Conservation (phyloP, 225 moss, liverwort and hornwort species). For the Lunularia cruciata region DNA sequence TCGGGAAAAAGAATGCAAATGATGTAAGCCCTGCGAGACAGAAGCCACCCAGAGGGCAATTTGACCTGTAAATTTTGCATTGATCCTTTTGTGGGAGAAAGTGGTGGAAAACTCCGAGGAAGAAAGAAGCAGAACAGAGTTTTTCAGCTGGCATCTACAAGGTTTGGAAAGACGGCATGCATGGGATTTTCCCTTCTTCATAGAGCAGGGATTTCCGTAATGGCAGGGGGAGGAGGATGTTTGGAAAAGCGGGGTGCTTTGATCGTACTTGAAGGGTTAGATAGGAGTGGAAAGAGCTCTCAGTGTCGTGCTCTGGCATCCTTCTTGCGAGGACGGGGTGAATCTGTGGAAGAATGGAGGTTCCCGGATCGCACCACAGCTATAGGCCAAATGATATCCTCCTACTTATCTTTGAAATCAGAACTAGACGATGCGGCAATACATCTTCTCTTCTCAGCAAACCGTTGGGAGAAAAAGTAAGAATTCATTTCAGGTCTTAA, state of each 20-base stretch:
- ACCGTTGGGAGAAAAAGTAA: constrained; percentile 94
- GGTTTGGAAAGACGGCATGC: constrained; percentile 16
- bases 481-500: not conserved
- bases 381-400: constrained; percentile 83
- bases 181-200: constrained; percentile 24
- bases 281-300: constrained; percentile 92
- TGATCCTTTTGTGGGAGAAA: too few species aligned
- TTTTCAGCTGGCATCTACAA: constrained; percentile 17
- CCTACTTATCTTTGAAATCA: constrained; percentile 62
- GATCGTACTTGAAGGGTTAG: constrained; percentile 90
- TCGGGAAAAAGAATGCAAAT: too few species aligned
- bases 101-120: too few species aligned
- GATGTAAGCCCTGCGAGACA: too few species aligned
- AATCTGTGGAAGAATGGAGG: constrained; percentile 87
- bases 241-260: constrained; percentile 55
- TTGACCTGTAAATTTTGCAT: too few species aligned
- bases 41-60: too few species aligned
- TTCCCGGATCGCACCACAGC: constrained; percentile 90
- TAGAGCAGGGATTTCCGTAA: constrained; percentile 18
- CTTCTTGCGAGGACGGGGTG: constrained; percentile 59
- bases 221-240: constrained; percentile 8
- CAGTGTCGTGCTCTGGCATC: constrained; percentile 61
- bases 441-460: constrained; percentile 92
- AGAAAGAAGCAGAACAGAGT: too few species aligned
- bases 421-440: constrained; percentile 75